A percentile compares a stretch with the other conserved stretches of the same genome.
phyloP scores from a whole-genome alignment of 1,139 yeast genomes.

The Barnettozyma hawaiiensis region DNA sequence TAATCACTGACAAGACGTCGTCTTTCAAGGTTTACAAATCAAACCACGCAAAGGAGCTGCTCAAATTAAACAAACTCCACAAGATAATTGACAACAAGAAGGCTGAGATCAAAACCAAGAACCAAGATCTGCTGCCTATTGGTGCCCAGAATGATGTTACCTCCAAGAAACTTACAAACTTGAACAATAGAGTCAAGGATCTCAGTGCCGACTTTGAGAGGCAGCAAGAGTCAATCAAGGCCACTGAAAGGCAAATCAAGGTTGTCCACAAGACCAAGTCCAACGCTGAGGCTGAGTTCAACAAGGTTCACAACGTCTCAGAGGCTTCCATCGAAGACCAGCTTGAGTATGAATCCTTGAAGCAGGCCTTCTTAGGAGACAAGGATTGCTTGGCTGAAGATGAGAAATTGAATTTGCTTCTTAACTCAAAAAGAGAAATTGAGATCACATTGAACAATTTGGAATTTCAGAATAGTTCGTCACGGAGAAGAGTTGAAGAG shows the following conservation, averaged over 20 bases:
- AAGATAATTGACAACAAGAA: constrained; percentile 36
- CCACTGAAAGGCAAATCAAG: constrained; percentile 43
- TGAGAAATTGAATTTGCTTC: constrained; percentile 40
- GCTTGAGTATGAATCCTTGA: constrained; percentile 53
- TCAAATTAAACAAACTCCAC: constrained; percentile 39
- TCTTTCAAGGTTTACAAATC: constrained; percentile 30
- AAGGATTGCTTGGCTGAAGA: constrained; percentile 62
- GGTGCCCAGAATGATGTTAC: constrained; percentile 48
- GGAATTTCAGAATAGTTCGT: constrained; percentile 40
- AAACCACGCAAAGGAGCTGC: constrained; percentile 43
- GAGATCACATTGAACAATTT: constrained; percentile 36
- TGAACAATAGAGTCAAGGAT: constrained; percentile 48
- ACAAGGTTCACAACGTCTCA: constrained; percentile 30
- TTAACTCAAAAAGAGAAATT: constrained; percentile 42
- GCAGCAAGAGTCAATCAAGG: constrained; percentile 42
- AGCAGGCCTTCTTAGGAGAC: constrained; percentile 49
- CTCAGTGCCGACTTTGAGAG: constrained; percentile 46
- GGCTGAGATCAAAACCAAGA: constrained; percentile 39
- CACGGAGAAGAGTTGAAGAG: constrained; percentile 36
- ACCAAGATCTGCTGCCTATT: constrained; percentile 50
- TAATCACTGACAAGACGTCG: constrained; percentile 27
- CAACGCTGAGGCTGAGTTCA: constrained; percentile 40
- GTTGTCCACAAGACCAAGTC: constrained; percentile 40
- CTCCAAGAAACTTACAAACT: constrained; percentile 41
- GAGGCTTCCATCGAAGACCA: constrained; percentile 47